Evolutionary conservation across 192 early-diverging fungal genomes (phyloP).

Genomic region (Coemansia sp.): DNA sequence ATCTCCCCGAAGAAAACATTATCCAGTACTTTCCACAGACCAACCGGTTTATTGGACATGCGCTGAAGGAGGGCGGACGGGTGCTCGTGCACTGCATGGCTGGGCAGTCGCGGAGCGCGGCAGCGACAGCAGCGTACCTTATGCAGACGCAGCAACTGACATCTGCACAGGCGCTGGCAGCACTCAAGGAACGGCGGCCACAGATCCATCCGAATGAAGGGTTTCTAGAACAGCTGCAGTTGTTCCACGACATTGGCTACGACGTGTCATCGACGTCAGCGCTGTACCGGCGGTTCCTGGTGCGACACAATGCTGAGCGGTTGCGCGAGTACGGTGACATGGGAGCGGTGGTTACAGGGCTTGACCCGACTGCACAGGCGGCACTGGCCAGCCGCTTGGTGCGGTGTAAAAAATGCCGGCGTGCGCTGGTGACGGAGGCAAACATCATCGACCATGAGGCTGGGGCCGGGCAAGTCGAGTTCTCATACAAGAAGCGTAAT

Average conservation of each 20-base stretch:
- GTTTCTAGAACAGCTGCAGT: constrained; percentile 60
- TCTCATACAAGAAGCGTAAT: constrained; percentile 72
- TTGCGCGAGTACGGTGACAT: constrained; percentile 57
- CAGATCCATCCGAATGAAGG: constrained; percentile 64
- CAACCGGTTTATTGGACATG: constrained; percentile 57
- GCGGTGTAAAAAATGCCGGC: constrained; percentile 62
- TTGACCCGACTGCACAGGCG: constrained; percentile 45
- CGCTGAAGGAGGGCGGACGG: constrained; percentile 46
- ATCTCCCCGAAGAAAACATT: constrained; percentile 63
- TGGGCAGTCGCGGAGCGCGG: constrained; percentile 68
- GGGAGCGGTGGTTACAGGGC: constrained; percentile 54
- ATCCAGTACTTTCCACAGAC: constrained; percentile 68
- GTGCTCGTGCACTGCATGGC: constrained; percentile 72
- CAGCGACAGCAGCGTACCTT: constrained; percentile 63
- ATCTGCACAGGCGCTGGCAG: constrained; percentile 49
- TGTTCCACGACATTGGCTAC: constrained; percentile 61
- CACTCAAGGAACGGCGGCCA: constrained; percentile 37
- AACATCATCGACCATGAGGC: constrained; percentile 67
- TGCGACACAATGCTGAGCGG: constrained; percentile 60
- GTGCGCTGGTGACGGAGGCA: constrained; percentile 57
- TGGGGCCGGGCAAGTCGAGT: constrained; percentile 68
- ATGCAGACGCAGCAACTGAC: constrained; percentile 58
- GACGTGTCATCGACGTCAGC: constrained; percentile 55
- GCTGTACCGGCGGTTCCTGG: constrained; percentile 65
- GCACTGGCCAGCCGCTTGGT: constrained; percentile 16